These are phyloP conservation scores for Lactarius tabidus DNA, from an alignment of 768 basidiomycete genomes.

Conservation along the genomic window DNA sequence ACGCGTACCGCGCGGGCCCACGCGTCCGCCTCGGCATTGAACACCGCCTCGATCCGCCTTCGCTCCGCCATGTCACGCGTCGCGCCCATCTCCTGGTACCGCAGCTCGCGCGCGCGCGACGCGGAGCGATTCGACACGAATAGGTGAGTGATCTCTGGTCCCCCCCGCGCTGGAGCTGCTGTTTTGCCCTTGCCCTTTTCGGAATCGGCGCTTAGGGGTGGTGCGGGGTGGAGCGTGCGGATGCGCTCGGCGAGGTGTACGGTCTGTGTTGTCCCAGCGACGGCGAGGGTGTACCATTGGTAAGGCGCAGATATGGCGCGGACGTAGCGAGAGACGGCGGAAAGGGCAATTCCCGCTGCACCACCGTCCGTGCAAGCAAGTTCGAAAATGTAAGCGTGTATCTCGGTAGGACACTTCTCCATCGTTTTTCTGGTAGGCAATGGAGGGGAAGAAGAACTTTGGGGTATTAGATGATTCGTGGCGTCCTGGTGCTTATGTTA, in stretches of 20 bases:
- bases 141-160: constrained; percentile 16
- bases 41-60: constrained; percentile 11
- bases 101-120: constrained; percentile 14
- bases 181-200: constrained; percentile 1
- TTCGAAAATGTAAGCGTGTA: constrained; percentile 43
- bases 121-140: constrained; percentile 23
- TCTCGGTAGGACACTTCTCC: constrained; percentile 40
- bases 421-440: neutral
- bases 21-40: constrained; percentile 21
- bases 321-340: constrained; percentile 40
- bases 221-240: neutral
- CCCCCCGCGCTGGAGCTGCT: no score
- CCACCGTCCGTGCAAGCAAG: constrained; percentile 43
- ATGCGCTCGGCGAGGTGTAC: constrained; percentile 28
- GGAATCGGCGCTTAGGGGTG: neutral
- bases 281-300: constrained; percentile 39
- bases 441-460: neutral
- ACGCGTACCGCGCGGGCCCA: constrained; percentile 21
- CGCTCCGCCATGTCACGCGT: constrained; percentile 20
- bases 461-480: neutral
- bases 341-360: constrained; percentile 36
- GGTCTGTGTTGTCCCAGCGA: constrained; percentile 33
- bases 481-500: neutral
- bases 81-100: constrained; percentile 17
- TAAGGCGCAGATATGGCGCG: constrained; percentile 37